Base-by-base conservation (phyloP, 1,139 yeast species). In the Waltiozyma sp. region DNA sequence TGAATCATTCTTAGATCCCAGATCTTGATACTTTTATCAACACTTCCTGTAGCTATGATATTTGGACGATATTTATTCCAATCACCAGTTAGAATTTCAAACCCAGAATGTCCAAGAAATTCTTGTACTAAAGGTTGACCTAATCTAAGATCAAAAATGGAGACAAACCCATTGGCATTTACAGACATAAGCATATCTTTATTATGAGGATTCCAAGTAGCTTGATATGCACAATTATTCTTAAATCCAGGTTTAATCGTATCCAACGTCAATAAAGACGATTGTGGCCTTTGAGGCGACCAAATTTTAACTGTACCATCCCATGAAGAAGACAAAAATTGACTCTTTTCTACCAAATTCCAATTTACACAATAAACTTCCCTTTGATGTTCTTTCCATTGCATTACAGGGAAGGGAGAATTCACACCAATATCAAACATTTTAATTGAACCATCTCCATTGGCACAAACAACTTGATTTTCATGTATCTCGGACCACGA, bases 401-500 rank as follows among this genome's bases (percentile, higher is more conserved):
- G 80, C 66, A 75, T 77, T 18, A 88, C 74, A 0, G 97, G 97
- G 62, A 71, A 85, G 8, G 23, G 23, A 46, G 73, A 66, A 4
- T 75, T 71, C 35, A 82, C 73, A 2, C 78, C 73, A 38, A 73
- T 68, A 61, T 91, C 98, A 59, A 87, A 91, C 44, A 91, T 61
- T 52, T 88, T 82, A 38, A 91, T 65, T 0, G 87, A 70, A 0
- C 97, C 97, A 62, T 91, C 98, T 2, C 98, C 98, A 50, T 83
- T 79, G 18, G 95, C 93, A 0, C 76, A 78, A 3, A 77, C 73
- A 8, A 84, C 72, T 56, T 89, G 97, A 60, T 87, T 88, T 52
- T 87, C 96, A 59, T 91, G 91, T 14, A 71, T 49, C 60, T 91
- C 97, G 45, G 91, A 83, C 97, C 97, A 91, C 1, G 93, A 75